Evolutionary conservation across 495 filamentous ascomycete genomes (phyloP).

Genomic region (Podospora pseudoanserina): DNA sequence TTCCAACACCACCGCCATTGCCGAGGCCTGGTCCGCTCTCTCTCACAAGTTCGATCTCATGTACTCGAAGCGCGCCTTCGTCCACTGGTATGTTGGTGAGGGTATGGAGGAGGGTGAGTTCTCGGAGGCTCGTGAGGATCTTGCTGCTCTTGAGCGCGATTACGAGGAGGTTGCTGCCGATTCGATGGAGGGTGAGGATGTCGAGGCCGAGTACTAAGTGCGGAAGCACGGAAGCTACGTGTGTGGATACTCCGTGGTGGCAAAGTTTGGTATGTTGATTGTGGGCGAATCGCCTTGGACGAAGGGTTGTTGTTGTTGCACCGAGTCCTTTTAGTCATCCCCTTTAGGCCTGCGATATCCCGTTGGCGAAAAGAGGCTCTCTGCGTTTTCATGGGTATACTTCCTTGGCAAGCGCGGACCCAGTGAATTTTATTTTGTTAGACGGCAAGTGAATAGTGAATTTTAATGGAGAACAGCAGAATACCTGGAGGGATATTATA

Average conservation of each 20-base stretch:
- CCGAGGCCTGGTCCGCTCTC: conserved; percentile 95
- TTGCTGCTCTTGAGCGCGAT: conserved; percentile 96
- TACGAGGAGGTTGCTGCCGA: conserved; percentile 99
- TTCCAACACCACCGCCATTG: conserved; percentile 98
- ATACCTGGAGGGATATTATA: neutral
- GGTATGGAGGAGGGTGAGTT: conserved; percentile 99
- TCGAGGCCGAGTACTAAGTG: conserved; percentile 99
- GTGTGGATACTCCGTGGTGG: conserved; percentile 12
- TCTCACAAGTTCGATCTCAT: conserved; percentile 99
- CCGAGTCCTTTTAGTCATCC: conserved; percentile 8
- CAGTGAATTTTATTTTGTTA: conserved; percentile 30
- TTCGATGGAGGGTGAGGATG: conserved; percentile 83
- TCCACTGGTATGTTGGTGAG: conserved; percentile 99
- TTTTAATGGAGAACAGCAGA: conserved; percentile 25
- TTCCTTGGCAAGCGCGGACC: conserved; percentile 30
- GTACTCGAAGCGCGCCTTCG: conserved; percentile 99
- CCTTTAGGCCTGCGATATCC: conserved; percentile 16
- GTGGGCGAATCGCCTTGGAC: conserved; percentile 16
- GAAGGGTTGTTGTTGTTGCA: conserved; percentile 8
- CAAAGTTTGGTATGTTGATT: conserved; percentile 16
- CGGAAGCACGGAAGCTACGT: conserved; percentile 48
- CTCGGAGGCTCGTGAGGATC: conserved; percentile 96
- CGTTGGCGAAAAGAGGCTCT: conserved; percentile 24
- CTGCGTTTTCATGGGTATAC: conserved; percentile 26
- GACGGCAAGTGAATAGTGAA: conserved; percentile 34